phyloP scores from a whole-genome alignment of 1,139 yeast genomes.

The Meyerozyma elateridarum region DNA sequence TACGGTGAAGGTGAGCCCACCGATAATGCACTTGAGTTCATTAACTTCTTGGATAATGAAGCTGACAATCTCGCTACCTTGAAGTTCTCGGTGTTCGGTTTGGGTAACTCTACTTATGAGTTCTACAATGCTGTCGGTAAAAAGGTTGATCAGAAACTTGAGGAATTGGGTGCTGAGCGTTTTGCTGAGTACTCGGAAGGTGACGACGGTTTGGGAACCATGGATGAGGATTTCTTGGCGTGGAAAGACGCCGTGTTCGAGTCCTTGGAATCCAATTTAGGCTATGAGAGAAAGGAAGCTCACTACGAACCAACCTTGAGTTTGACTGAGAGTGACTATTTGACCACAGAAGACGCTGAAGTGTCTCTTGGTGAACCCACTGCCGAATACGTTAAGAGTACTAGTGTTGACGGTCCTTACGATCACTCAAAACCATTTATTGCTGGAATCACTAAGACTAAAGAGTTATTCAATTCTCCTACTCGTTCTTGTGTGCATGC shows the following conservation, averaged over 20 bases:
- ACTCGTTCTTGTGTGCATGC: slow-evolving; percentile 84
- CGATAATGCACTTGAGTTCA: slow-evolving; percentile 79
- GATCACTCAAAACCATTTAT: slow-evolving; percentile 80
- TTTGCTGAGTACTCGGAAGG: slow-evolving; percentile 81
- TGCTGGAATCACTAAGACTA: slow-evolving; percentile 58
- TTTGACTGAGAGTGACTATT: slow-evolving; percentile 30
- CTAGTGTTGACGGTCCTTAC: slow-evolving; percentile 65
- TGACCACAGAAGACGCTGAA: slow-evolving; percentile 26
- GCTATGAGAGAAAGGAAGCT: slow-evolving; percentile 71
- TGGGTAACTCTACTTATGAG: slow-evolving; percentile 93
- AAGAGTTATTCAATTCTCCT: slow-evolving; percentile 65
- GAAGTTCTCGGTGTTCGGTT: slow-evolving; percentile 74
- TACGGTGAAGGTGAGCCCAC: slow-evolving; percentile 99
- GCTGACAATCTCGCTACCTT: slow-evolving; percentile 60
- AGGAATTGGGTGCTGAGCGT: slow-evolving; percentile 64
- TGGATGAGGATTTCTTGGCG: slow-evolving; percentile 89
- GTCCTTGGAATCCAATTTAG: slow-evolving; percentile 57
- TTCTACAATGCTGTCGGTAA: slow-evolving; percentile 82
- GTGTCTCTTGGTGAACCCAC: slow-evolving; percentile 88
- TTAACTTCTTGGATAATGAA: slow-evolving; percentile 54
- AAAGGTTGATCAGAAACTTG: slow-evolving; percentile 43
- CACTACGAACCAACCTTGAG: slow-evolving; percentile 70
- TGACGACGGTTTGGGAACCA: slow-evolving; percentile 91
- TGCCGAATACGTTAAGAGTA: slow-evolving; percentile 49
- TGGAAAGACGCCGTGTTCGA: slow-evolving; percentile 86